Evolutionary conservation across 2,329 filamentous ascomycete species (phyloP).

Genomic region (Colletotrichum sp.): DNA sequence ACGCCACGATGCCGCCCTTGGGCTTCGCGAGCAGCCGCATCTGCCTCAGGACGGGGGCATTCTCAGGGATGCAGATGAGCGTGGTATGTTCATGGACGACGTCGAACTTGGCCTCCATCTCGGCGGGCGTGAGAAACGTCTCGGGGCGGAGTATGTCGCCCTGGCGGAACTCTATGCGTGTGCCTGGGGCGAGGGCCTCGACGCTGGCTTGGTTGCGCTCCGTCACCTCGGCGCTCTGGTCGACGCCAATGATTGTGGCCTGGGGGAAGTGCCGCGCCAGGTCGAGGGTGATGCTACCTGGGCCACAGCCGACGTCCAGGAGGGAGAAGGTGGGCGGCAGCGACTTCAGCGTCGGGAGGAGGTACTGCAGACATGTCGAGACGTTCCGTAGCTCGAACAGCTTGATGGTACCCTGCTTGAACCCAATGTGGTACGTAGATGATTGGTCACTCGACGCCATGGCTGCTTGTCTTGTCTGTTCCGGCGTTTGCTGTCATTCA

Average conservation of each 20-base stretch:
- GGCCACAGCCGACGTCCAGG: conserved; percentile 48
- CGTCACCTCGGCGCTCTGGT: conserved; percentile 16
- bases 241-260: conserved; percentile 40
- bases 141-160: conserved; percentile 6
- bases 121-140: neutral
- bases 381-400: conserved; percentile 9
- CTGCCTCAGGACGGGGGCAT: neutral
- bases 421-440: conserved; percentile 5
- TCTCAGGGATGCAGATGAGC: conserved; percentile 14
- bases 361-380: conserved; percentile 16
- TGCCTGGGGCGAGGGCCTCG: neutral
- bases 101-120: conserved; percentile 3
- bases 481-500: neutral
- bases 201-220: neutral
- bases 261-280: conserved; percentile 39
- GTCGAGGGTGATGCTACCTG: conserved; percentile 45
- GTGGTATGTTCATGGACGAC: conserved; percentile 14
- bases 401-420: conserved; percentile 8
- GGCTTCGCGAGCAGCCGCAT: conserved; percentile 8
- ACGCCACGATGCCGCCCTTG: conserved; percentile 6
- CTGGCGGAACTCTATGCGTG: neutral
- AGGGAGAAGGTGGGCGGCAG: conserved; percentile 33
- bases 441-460: neutral
- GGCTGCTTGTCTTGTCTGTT: neutral
- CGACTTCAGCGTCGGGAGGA: conserved; percentile 37